Evolutionary conservation across 202 grass and related monocot species (phyloP).

Genomic region (Dendrocalamus latiflorus): DNA sequence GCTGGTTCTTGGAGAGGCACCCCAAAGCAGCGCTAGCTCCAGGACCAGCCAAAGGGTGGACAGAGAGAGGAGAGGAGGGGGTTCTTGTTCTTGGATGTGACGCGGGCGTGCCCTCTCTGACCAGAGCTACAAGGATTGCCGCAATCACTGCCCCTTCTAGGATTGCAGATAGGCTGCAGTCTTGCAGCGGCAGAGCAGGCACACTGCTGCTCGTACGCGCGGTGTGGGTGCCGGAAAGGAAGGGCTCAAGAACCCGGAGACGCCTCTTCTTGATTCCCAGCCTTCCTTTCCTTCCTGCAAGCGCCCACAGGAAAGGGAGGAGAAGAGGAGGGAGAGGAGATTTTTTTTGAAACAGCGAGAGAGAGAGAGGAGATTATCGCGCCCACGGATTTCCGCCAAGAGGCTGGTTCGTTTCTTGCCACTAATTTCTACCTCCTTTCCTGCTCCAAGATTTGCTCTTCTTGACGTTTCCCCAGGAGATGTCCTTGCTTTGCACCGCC

Average conservation of each 20-base stretch:
- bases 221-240: background rate
- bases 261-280: background rate
- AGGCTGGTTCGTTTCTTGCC: slow-evolving; percentile 23
- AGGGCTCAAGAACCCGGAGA: background rate
- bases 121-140: background rate
- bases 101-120: slow-evolving; percentile 1
- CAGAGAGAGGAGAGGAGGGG: background rate
- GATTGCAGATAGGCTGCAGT: background rate
- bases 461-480: background rate
- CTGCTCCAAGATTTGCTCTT: background rate
- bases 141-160: background rate
- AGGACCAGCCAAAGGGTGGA: background rate
- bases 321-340: background rate
- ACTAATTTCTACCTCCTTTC: background rate
- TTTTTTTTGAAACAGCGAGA: too few relatives aligned
- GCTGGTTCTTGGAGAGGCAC: background rate
- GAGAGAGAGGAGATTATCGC: background rate
- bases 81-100: slow-evolving; percentile 8
- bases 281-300: background rate
- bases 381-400: slow-evolving; percentile 20
- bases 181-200: background rate
- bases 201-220: background rate
- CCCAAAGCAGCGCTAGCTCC: background rate
- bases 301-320: background rate
- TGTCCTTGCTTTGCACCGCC: background rate